These are phyloP conservation scores for Fusarium neocosmosporiellum DNA, from an alignment of 2,329 filamentous ascomycete genomes.

Conservation along the genomic window DNA sequence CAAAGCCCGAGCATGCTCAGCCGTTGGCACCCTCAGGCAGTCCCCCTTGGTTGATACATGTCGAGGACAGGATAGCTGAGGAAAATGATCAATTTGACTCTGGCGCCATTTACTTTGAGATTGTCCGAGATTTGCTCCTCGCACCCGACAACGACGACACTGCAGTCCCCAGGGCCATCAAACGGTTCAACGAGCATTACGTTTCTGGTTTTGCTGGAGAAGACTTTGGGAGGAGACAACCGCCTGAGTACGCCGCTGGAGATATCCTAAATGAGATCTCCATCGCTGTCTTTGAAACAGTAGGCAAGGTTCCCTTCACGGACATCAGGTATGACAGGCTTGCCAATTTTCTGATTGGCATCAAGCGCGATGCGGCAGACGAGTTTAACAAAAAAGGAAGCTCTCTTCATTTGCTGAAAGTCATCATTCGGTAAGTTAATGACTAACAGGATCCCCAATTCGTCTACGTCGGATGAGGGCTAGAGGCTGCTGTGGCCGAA, in stretches of 20 bases:
- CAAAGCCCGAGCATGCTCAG: background rate
- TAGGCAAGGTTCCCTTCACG: background rate
- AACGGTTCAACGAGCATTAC: background rate
- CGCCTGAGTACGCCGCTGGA: constrained; percentile 8
- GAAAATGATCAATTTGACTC: background rate
- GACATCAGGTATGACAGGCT: constrained; percentile 9
- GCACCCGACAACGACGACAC: background rate
- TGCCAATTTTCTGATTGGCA: constrained; percentile 3
- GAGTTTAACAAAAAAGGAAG: background rate
- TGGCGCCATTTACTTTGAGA: background rate
- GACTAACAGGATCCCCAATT: background rate
- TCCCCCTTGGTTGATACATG: background rate
- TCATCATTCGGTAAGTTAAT: background rate
- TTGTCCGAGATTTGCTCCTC: background rate
- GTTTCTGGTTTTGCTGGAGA: background rate
- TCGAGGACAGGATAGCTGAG: background rate
- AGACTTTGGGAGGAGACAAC: background rate
- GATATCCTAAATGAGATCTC: background rate
- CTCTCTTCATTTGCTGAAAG: too few species aligned
- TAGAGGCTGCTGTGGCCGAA: background rate
- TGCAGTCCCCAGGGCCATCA: background rate
- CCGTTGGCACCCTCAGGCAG: background rate
- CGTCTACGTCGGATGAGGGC: constrained; percentile 7
- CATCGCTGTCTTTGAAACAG: background rate
- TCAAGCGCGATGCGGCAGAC: background rate